phyloP scores from a whole-genome alignment of 2,329 filamentous ascomycete genomes.

The Claviceps humidiphila region DNA sequence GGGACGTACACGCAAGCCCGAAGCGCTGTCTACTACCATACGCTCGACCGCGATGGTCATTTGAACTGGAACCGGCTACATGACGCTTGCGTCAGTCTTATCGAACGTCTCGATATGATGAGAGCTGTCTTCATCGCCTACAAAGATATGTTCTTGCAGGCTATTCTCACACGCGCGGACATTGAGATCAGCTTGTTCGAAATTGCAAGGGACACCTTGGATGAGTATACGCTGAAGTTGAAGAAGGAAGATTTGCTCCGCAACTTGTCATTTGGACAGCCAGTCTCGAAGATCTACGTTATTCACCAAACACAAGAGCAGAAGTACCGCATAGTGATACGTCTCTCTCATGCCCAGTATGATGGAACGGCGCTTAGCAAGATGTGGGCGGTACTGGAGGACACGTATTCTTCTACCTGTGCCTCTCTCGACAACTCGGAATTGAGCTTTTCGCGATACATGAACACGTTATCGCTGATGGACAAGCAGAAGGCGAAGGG shows the following conservation, averaged over 20 bases:
- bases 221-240: constrained; percentile 1
- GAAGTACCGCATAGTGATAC: not conserved
- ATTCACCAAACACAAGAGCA: not conserved
- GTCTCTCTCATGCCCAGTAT: constrained; percentile 3
- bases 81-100: not conserved
- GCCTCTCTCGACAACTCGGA: not conserved
- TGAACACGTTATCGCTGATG: not conserved
- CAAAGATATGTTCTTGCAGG: constrained; percentile 2
- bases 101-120: constrained; percentile 2
- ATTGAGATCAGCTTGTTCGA: not conserved
- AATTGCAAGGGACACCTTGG: not conserved
- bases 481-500: not conserved
- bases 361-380: constrained; percentile 2
- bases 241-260: not conserved
- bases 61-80: not conserved
- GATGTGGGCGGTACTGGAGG: constrained; percentile 2
- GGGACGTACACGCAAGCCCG: constrained; percentile 1
- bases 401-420: not conserved
- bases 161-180: not conserved
- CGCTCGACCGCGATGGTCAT: not conserved
- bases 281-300: not conserved
- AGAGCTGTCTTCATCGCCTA: constrained; percentile 2
- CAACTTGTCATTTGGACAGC: not conserved
- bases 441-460: not conserved
- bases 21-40: constrained; percentile 2